A percentile compares a stretch with the other conserved stretches of the same genome.
Evolutionary conservation across 805 yeast species (phyloP).

Genomic region (Candida chilensis): DNA sequence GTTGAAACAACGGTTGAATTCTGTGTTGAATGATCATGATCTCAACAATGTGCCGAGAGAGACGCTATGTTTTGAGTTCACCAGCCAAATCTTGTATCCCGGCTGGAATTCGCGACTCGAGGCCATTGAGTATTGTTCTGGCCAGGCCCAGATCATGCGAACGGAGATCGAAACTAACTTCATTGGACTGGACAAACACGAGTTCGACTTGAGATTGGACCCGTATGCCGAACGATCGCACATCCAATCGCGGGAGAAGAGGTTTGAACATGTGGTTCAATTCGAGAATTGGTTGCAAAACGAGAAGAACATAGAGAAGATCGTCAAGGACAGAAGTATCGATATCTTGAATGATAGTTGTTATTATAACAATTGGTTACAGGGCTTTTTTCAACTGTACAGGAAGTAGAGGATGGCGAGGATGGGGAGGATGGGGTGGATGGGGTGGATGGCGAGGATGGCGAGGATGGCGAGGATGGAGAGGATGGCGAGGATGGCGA

Average conservation of each 20-base stretch:
- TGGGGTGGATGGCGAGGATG: too few relatives aligned
- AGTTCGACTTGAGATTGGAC: conserved; percentile 26
- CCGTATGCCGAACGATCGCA: conserved; percentile 40
- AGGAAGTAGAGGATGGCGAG: too few relatives aligned
- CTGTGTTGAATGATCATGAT: conserved; percentile 14
- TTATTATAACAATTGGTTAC: too few relatives aligned
- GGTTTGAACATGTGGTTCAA: conserved; percentile 14
- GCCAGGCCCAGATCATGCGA: conserved; percentile 16
- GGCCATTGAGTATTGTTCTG: conserved; percentile 31
- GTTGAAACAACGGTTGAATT: conserved; percentile 30
- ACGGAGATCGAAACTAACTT: conserved; percentile 14
- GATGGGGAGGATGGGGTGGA: too few relatives aligned
- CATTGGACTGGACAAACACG: conserved; percentile 6
- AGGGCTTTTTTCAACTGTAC: too few relatives aligned
- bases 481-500: too few relatives aligned
- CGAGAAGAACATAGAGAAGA: conserved; percentile 29
- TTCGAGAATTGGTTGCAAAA: conserved; percentile 25
- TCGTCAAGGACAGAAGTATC: conserved; percentile 23
- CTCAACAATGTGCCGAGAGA: conserved; percentile 10
- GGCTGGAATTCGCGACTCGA: conserved; percentile 34
- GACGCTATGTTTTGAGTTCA: conserved; percentile 22
- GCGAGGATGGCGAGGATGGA: too few relatives aligned
- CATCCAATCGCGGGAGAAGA: conserved; percentile 14
- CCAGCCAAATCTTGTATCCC: conserved; percentile 26
- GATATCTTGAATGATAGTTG: conserved; percentile 25